Conservation (phyloP, 2,329 filamentous ascomycete species). For the Fusarium sp. region DNA sequence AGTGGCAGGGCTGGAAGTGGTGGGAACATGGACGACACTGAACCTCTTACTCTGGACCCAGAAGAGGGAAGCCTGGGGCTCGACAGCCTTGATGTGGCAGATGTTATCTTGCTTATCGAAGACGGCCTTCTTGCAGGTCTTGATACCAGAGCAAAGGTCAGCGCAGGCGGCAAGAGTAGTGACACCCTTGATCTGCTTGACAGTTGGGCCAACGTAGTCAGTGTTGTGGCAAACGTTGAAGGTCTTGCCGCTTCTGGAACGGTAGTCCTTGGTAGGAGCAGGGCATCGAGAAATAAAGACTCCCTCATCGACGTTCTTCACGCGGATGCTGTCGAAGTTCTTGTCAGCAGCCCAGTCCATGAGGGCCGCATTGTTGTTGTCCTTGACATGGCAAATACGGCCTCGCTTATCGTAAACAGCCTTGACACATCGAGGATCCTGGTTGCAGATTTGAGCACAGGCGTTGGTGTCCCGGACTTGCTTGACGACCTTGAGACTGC, state of each 20-base stretch:
- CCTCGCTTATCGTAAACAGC: constrained; percentile 38
- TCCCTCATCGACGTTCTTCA: constrained; percentile 30
- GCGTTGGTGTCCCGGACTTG: constrained; percentile 24
- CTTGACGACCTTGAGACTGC: constrained; percentile 15
- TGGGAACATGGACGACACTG: constrained; percentile 27
- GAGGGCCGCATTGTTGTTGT: constrained; percentile 14
- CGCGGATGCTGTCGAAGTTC: constrained; percentile 22
- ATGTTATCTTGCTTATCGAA: constrained; percentile 41
- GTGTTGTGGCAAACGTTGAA: constrained; percentile 30
- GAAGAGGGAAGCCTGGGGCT: constrained; percentile 30
- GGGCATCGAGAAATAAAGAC: constrained; percentile 31
- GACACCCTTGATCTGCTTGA: constrained; percentile 13
- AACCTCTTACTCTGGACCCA: constrained; percentile 36
- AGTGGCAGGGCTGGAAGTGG: background rate
- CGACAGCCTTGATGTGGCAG: constrained; percentile 35
- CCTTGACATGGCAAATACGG: constrained; percentile 35
- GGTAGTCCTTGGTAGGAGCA: constrained; percentile 19
- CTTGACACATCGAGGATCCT: constrained; percentile 35
- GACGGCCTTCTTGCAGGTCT: constrained; percentile 34
- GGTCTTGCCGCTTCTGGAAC: constrained; percentile 13
- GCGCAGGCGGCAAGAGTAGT: constrained; percentile 33
- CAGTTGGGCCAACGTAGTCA: constrained; percentile 24
- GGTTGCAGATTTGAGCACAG: constrained; percentile 36
- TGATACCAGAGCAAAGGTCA: constrained; percentile 30
- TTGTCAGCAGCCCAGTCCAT: constrained; percentile 32